Conservation (phyloP, 345 rosid species). For the Acer yangbiense region DNA sequence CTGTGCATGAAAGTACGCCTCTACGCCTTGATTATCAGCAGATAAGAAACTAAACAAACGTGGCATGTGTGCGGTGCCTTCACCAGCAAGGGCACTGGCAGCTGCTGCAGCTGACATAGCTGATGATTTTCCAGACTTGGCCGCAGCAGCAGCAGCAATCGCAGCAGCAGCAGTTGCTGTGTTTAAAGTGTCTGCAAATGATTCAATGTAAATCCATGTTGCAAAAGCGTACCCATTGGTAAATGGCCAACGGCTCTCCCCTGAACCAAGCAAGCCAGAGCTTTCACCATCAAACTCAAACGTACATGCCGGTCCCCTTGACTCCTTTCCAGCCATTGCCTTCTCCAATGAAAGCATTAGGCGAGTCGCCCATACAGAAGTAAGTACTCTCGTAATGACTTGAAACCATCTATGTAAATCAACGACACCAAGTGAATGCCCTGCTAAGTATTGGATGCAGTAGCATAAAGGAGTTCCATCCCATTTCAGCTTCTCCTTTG, state of each 20-base stretch:
- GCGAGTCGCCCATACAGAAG: constrained; percentile 67
- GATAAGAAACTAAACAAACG: constrained; percentile 95
- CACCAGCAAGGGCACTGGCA: constrained; percentile 99
- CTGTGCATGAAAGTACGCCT: constrained; percentile 98
- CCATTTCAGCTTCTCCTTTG: constrained; percentile 56
- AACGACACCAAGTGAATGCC: constrained; percentile 82
- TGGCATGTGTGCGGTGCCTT: constrained; percentile 99
- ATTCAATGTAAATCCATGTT: constrained; percentile 97
- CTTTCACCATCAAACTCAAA: constrained; percentile 99
- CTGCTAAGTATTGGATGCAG: constrained; percentile 89
- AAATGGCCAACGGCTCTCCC: constrained; percentile 99
- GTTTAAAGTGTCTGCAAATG: constrained; percentile 98
- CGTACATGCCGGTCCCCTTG: constrained; percentile 89
- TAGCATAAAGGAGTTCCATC: constrained; percentile 70
- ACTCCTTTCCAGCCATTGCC: constrained; percentile 91
- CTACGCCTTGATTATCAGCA: constrained; percentile 95
- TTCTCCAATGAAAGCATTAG: constrained; percentile 85
- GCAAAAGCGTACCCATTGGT: constrained; percentile 92
- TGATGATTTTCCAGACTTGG: constrained; percentile 96
- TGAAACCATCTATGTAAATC: constrained; percentile 84
- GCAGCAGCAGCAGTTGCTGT: constrained; percentile 98
- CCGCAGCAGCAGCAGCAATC: constrained; percentile 97
- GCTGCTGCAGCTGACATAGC: constrained; percentile 99
- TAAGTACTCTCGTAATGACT: constrained; percentile 62
- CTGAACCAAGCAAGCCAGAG: constrained; percentile 99